Evolutionary conservation across 2,329 filamentous ascomycete species (phyloP).

Genomic region (Penicillium palitans): DNA sequence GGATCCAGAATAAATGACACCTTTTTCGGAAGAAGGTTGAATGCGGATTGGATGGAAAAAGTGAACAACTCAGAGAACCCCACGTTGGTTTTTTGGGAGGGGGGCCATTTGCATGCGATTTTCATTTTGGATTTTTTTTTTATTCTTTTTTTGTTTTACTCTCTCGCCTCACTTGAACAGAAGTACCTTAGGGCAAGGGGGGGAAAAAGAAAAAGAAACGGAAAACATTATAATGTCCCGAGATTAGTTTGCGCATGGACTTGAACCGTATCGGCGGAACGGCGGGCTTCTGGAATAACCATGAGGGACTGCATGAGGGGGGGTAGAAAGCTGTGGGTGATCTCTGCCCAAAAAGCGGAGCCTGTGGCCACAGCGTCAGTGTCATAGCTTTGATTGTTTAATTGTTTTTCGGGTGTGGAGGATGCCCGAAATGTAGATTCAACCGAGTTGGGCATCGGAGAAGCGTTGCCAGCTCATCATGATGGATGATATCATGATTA

Average conservation of each 20-base stretch:
- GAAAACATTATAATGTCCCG: slow-evolving; percentile 3
- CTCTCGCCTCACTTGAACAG: slow-evolving; percentile 3
- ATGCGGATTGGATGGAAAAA: slow-evolving; percentile 22
- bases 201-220: slow-evolving; percentile 9
- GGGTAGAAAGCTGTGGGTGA: slow-evolving; percentile 14
- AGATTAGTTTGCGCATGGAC: slow-evolving; percentile 16
- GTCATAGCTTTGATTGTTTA: slow-evolving; percentile 8
- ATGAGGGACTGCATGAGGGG: slow-evolving; percentile 21
- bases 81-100: slow-evolving; percentile 16
- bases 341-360: slow-evolving; percentile 26
- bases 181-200: slow-evolving; percentile 4
- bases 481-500: slow-evolving; percentile 4
- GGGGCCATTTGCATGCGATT: not conserved
- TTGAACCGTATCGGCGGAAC: slow-evolving; percentile 21
- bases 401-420: not conserved
- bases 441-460: slow-evolving; percentile 10
- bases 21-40: slow-evolving; percentile 16
- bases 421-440: slow-evolving; percentile 7
- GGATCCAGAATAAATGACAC: slow-evolving; percentile 24
- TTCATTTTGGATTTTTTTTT: slow-evolving; percentile 3
- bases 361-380: slow-evolving; percentile 8
- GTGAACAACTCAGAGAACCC: slow-evolving; percentile 34
- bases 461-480: slow-evolving; percentile 18
- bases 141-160: not conserved
- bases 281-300: slow-evolving; percentile 25